phyloP scores from a whole-genome alignment of 2,329 filamentous ascomycete species.

The Neurospora crassa region DNA sequence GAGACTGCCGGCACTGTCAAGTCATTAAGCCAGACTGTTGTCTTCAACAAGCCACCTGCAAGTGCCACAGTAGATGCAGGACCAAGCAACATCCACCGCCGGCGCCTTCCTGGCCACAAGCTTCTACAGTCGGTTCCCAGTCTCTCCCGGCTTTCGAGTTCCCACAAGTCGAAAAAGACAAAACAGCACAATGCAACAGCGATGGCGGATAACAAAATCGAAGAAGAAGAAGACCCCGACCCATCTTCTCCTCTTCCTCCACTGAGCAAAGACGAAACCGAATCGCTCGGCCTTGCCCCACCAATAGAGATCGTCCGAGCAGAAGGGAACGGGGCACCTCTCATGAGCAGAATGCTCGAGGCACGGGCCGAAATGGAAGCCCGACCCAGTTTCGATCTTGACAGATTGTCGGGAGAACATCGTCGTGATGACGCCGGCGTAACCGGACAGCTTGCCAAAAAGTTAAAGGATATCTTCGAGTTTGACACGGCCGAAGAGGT shows the following conservation, averaged over 20 bases:
- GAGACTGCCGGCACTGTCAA: not conserved
- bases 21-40: not conserved
- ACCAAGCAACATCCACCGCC: slow-evolving; percentile 13
- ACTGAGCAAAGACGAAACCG: not conserved
- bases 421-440: slow-evolving; percentile 25
- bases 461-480: slow-evolving; percentile 75
- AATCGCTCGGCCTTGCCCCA: slow-evolving; percentile 12
- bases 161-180: slow-evolving; percentile 31
- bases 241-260: slow-evolving; percentile 5
- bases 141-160: slow-evolving; percentile 36
- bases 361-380: slow-evolving; percentile 55
- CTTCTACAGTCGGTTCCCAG: slow-evolving; percentile 57
- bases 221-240: slow-evolving; percentile 22
- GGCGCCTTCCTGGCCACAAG: slow-evolving; percentile 49
- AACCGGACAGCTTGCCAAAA: slow-evolving; percentile 49
- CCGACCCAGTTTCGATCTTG: slow-evolving; percentile 48
- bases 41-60: slow-evolving; percentile 1
- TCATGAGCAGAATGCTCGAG: slow-evolving; percentile 71
- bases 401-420: slow-evolving; percentile 33
- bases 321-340: slow-evolving; percentile 49
- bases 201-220: slow-evolving; percentile 21
- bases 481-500: slow-evolving; percentile 78
- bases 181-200: slow-evolving; percentile 31
- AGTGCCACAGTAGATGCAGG: slow-evolving; percentile 9
- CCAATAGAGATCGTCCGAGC: slow-evolving; percentile 20